These are phyloP conservation scores for Cryphonectria japonica DNA, from an alignment of 2,329 filamentous ascomycete species.

Conservation along the genomic window DNA sequence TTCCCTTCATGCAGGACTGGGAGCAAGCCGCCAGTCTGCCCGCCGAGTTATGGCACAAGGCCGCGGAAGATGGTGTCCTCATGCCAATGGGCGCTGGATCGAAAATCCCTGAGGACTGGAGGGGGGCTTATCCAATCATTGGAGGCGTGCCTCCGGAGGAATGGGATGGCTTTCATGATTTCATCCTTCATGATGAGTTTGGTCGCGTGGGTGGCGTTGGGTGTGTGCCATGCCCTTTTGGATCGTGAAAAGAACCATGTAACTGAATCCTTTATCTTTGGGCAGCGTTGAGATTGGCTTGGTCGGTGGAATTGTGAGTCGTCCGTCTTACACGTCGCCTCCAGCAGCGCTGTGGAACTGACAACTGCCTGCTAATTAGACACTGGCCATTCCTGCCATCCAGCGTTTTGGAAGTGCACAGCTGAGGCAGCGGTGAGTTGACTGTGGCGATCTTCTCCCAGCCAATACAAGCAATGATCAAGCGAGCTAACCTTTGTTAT, in stretches of 20 bases:
- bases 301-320: conserved; percentile 25
- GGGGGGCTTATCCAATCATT: conserved; percentile 32
- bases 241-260: neutral
- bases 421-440: conserved; percentile 33
- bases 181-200: conserved; percentile 43
- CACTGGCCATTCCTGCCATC: conserved; percentile 30
- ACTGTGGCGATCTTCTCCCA: conserved; percentile 26
- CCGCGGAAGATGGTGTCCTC: conserved; percentile 25
- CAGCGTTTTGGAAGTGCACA: conserved; percentile 34
- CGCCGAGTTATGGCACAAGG: conserved; percentile 16
- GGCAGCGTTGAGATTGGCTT: conserved; percentile 29
- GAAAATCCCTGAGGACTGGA: conserved; percentile 19
- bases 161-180: conserved; percentile 44
- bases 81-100: conserved; percentile 28
- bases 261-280: conserved; percentile 31
- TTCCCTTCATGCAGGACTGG: conserved; percentile 25
- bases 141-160: conserved; percentile 35
- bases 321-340: no score
- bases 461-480: conserved; percentile 24
- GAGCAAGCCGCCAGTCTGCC: conserved; percentile 22
- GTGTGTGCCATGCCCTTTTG: conserved; percentile 30
- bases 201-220: conserved; percentile 34
- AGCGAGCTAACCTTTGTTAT: conserved; percentile 13
- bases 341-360: neutral
- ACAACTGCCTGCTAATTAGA: conserved; percentile 2